A percentile compares a stretch with the other conserved stretches of the same genome.
Evolutionary conservation across 805 yeast species (phyloP).

Genomic region (Starmerella vitae): DNA sequence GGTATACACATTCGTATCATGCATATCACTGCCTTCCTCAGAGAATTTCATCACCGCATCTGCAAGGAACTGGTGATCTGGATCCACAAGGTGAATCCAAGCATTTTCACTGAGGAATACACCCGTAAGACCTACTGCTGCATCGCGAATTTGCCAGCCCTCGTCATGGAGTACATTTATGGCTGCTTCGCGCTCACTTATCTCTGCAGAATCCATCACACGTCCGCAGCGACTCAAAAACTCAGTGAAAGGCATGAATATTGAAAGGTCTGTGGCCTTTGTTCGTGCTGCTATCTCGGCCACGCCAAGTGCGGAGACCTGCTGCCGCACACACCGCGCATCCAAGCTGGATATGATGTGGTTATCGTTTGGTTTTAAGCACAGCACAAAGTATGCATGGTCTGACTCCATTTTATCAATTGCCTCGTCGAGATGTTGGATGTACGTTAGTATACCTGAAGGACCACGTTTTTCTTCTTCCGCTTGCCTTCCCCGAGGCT

Average conservation of each 20-base stretch:
- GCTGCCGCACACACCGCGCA: slow-evolving; percentile 33
- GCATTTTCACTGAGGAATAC: slow-evolving; percentile 31
- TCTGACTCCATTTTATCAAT: slow-evolving; percentile 29
- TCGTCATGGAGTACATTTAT: slow-evolving; percentile 21
- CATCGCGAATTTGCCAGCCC: slow-evolving; percentile 30
- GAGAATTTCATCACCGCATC: slow-evolving; percentile 24
- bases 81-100: slow-evolving; percentile 31
- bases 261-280: slow-evolving; percentile 28
- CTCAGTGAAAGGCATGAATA: slow-evolving; percentile 31
- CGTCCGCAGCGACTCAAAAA: slow-evolving; percentile 22
- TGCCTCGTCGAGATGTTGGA: slow-evolving; percentile 26
- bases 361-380: slow-evolving; percentile 33
- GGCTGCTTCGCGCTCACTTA: slow-evolving; percentile 25
- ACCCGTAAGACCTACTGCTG: slow-evolving; percentile 30
- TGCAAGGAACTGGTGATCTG: slow-evolving; percentile 27
- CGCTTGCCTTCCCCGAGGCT: slow-evolving; percentile 4
- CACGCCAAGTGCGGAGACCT: slow-evolving; percentile 31
- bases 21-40: slow-evolving; percentile 9
- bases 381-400: slow-evolving; percentile 31
- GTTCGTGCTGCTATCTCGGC: slow-evolving; percentile 31
- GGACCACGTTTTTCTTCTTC: slow-evolving; percentile 1
- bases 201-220: slow-evolving; percentile 1
- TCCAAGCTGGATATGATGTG: slow-evolving; percentile 29
- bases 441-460: slow-evolving; percentile 10
- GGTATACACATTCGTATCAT: slow-evolving; percentile 18